Conservation (phyloP, 176 grass and related monocot species). For the Avena eriantha region DNA sequence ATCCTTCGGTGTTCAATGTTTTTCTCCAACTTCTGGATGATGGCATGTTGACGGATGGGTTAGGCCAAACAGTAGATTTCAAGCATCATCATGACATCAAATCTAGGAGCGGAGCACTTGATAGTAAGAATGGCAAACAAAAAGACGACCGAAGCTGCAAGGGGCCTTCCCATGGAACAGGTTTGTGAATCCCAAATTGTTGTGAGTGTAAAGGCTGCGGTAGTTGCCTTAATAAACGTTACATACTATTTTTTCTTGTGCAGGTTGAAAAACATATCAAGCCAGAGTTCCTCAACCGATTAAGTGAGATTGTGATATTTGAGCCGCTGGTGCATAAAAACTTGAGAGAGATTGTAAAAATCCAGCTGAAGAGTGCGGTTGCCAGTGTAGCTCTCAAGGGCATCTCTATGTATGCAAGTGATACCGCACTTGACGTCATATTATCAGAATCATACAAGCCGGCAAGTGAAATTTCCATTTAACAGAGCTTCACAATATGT, state of each 20-base stretch:
- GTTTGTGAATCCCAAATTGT: conserved; percentile 2
- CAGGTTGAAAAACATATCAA: background rate
- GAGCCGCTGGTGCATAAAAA: background rate
- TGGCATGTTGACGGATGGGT: background rate
- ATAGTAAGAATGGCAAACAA: background rate
- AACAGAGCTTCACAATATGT: background rate
- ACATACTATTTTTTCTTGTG: background rate
- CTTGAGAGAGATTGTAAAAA: background rate
- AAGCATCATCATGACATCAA: background rate
- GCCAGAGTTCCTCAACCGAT: background rate
- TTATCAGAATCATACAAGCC: background rate
- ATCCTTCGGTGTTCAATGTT: background rate
- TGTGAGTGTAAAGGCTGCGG: background rate
- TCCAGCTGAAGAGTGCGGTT: background rate
- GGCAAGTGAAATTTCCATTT: background rate
- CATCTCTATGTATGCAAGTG: background rate
- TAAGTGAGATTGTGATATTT: conserved; percentile 2
- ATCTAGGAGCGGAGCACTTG: background rate
- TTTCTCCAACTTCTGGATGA: background rate
- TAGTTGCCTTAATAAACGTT: background rate
- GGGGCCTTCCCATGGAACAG: conserved; percentile 4
- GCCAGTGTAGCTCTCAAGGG: background rate
- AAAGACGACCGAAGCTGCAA: background rate
- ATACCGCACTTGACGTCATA: background rate
- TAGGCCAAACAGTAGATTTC: background rate